A percentile compares a stretch with the other conserved stretches of the same genome.
phyloP scores from a whole-genome alignment of 495 filamentous ascomycete genomes.

The Neurospora africana region DNA sequence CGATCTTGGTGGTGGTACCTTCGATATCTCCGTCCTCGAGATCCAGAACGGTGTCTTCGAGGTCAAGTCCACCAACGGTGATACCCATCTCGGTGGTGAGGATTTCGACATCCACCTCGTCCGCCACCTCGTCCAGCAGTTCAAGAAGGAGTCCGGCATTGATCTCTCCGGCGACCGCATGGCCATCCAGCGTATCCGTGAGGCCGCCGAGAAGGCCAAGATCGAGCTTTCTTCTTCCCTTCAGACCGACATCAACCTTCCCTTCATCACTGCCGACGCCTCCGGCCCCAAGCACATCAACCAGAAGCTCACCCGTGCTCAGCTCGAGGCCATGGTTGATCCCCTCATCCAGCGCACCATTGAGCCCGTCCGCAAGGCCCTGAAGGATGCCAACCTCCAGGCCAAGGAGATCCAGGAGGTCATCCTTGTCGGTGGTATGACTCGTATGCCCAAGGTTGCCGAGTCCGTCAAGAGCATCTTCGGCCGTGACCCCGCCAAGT shows the following conservation, averaged over 20 bases:
- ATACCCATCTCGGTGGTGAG: constrained; percentile 95
- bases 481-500: constrained; percentile 95
- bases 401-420: constrained; percentile 97
- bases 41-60: constrained; percentile 98
- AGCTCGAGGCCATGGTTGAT: constrained; percentile 90
- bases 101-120: constrained; percentile 97
- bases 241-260: constrained; percentile 97
- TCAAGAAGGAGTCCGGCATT: constrained; percentile 91
- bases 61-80: constrained; percentile 98
- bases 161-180: constrained; percentile 91
- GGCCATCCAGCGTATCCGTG: constrained; percentile 98
- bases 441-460: constrained; percentile 98
- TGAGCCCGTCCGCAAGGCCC: constrained; percentile 91
- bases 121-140: constrained; percentile 86
- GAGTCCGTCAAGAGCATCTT: constrained; percentile 97
- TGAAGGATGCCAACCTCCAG: constrained; percentile 92
- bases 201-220: constrained; percentile 99
- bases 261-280: constrained; percentile 95
- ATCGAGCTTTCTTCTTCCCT: constrained; percentile 95
- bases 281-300: constrained; percentile 97
- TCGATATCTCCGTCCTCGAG: constrained; percentile 95
- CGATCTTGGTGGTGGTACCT: constrained; percentile 97
- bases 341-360: constrained; percentile 77
- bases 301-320: constrained; percentile 80
- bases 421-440: constrained; percentile 99